Base-by-base conservation (phyloP, 805 yeast genomes). In the Lachancea nothofagi region DNA sequence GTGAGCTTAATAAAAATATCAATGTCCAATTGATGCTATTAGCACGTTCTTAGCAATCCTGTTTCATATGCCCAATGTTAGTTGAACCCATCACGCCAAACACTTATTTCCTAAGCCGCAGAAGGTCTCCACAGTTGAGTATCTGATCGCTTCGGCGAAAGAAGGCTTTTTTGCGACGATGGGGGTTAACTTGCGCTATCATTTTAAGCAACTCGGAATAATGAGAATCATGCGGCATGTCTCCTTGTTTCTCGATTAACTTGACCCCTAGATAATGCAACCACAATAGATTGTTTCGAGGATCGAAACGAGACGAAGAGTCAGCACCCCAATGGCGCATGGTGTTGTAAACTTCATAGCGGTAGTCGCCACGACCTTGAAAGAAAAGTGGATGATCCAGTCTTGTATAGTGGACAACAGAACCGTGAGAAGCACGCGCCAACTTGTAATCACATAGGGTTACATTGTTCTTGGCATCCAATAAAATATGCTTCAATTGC, bases 351-450 rank as follows among this genome's bases (percentile, higher is more conserved):
- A 78, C 69, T 31, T 78, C 83, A 51, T 71, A 77, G 40, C 74
- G 80, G 48, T 77, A 73, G 46, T 77, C 82, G 5, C 80, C 79
- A 23, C 70, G 67, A 13, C 82, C 82, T 49, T 64, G 55, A 58
- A 76, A 81, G 46, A 81, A 76, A 21, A 70, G 71, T 1, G 81
- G 83, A 50, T 77, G 77, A 50, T 79, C 84, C 29, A 82, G 61
- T n/a, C 80, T 66, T 3, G 82, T 77, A 46, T 58, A 77, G 34
- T 72, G 53, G 0, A 67, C 50, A 1, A 36, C 21, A 3, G 41
- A 19, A 9, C 43, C 51, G 6, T 34, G 22, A n/a, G 58, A 53
- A 7, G 78, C 69, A 41, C 86, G 65, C 5, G 80, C 69, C 22
- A 77, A 63, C 9, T 80, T 72, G 47, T 72, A 74, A 48, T 80